Base-by-base conservation (phyloP, 148 eudicot genomes). In the Cornus florida region DNA sequence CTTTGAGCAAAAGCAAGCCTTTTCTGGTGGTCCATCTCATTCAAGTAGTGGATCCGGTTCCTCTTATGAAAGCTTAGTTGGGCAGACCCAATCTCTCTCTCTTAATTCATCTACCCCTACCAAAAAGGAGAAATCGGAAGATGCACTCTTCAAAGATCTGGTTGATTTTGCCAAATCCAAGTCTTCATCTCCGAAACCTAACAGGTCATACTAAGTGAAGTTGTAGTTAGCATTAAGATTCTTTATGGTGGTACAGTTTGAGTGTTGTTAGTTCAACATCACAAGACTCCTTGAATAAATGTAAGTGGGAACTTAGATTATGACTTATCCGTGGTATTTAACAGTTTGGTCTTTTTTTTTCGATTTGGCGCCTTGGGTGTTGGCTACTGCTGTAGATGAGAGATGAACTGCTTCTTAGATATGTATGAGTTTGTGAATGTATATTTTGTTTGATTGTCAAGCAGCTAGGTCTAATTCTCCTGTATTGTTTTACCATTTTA, bases 111-210 rank as follows among this genome's bases (percentile, higher is more conserved):
- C 91, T 19, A 84, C 83, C 46, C 86, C 88, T 67, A 78, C 82
- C 65, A 91, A 88, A 79, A 77, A 89, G 77, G 92, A 88, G 65
- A 91, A 91, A 76, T 78, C 86, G 0, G 98, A 94, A 82, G 98
- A 94, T 82, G 93, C 87, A n/a, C 85, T 94, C 3, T 92, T 94
- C 72, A 92, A 91, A 84, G 98, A 94, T 88, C 84, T 94, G 78
- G 82, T 92, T 79, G 97, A 94, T 88, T 92, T 94, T 72, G 98
- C 98, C 1, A 94, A 82, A 82, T 82, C 94, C 81, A 92, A 89
- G 85, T 80, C 97, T 59, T 88, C 88, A 8, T 81, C 96, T 59
- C 84, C 89, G 24, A 78, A 71, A 64, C 50, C 80, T 68, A 71
- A 78, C 20, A 78, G 75, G 70, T 78, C 81, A 23, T 78, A 17